phyloP scores from a whole-genome alignment of 139 green algal genomes.

The Coccomyxa sp. region DNA sequence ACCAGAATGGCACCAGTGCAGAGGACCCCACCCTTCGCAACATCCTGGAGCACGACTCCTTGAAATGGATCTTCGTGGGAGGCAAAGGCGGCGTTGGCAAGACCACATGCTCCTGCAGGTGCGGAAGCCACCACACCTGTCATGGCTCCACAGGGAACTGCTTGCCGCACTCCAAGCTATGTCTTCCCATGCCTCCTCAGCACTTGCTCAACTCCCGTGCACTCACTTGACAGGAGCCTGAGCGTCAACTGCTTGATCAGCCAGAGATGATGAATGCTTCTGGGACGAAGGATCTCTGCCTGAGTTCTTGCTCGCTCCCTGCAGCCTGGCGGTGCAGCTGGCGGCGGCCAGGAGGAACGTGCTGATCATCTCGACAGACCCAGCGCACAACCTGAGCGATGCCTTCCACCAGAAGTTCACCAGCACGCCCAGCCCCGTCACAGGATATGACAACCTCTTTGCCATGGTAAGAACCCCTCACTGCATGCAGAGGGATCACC shows the following conservation, averaged over 20 bases:
- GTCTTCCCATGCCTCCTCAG: no score
- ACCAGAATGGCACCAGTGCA: no score
- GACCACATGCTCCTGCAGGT: constrained; percentile 22
- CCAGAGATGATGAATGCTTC: not conserved
- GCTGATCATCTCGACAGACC: constrained; percentile 95
- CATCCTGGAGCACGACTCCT: constrained; percentile 74
- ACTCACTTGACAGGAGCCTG: no score
- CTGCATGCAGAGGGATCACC: no score
- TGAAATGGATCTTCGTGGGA: constrained; percentile 97
- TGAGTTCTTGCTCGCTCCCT: no score
- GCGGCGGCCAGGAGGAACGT: constrained; percentile 72
- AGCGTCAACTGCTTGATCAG: not conserved
- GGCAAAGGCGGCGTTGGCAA: constrained; percentile 78
- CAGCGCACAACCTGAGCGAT: constrained; percentile 94
- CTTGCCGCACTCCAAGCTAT: not conserved
- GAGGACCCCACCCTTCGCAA: constrained; percentile 85
- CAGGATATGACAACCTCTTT: constrained; percentile 90
- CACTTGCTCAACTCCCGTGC: no score
- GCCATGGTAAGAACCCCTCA: constrained; percentile 81
- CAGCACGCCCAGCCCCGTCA: constrained; percentile 67
- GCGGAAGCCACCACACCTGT: no score
- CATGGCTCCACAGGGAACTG: no score
- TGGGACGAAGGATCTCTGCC: no score
- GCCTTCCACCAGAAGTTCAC: constrained; percentile 97
- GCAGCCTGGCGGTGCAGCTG: constrained; percentile 84